Percentiles rank a stretch among this genome's conserved stretches.
Evolutionary conservation across 306 rosid species (phyloP).

Genomic region (Cucurbita maxima): DNA sequence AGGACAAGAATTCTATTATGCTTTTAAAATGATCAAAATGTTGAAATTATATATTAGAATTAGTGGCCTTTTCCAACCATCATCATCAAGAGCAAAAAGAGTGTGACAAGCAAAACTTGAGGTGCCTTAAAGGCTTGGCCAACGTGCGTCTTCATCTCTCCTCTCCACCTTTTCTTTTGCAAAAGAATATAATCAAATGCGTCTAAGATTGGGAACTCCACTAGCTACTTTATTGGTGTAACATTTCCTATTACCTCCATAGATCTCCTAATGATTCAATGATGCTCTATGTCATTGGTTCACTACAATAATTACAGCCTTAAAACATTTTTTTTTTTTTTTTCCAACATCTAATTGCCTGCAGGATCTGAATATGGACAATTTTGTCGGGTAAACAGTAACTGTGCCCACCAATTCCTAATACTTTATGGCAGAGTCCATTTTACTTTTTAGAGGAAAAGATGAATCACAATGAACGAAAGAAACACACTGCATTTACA

Average conservation of each 20-base stretch:
- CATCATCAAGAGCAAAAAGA: neutral
- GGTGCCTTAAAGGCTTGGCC: conserved; percentile 6
- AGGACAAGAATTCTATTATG: neutral
- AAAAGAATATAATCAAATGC: neutral
- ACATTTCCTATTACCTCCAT: neutral
- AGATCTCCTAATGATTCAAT: neutral
- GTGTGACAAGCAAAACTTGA: neutral
- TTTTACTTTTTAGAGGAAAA: neutral
- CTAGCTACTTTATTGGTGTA: neutral
- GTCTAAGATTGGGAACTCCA: neutral
- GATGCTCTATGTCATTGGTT: neutral
- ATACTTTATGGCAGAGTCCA: neutral
- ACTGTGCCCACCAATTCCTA: neutral
- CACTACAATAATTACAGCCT: neutral
- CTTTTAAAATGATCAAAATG: neutral
- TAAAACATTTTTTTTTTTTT: neutral
- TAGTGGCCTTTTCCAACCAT: neutral
- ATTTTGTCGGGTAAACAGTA: neutral
- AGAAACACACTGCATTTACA: neutral
- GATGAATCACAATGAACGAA: neutral
- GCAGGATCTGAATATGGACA: neutral
- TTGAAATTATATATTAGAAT: neutral
- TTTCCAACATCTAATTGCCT: neutral
- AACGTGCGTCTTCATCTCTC: neutral
- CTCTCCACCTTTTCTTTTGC: neutral